These are phyloP conservation scores for Meyerozyma elateridarum DNA, from an alignment of 1,139 yeast species.

Conservation along the genomic window DNA sequence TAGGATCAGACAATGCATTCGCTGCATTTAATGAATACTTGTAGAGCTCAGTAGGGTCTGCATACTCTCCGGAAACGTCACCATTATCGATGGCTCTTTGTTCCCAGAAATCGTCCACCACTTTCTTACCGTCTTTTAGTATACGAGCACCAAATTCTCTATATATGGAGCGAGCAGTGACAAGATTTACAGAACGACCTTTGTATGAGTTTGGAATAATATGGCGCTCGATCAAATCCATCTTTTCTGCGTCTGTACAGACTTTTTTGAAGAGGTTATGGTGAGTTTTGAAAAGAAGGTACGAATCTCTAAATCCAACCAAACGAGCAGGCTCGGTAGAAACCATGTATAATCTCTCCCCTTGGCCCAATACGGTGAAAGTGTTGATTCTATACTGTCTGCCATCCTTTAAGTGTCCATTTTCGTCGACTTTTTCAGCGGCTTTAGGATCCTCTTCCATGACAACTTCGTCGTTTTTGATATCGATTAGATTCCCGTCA, in stretches of 20 bases:
- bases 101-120: constrained; percentile 88
- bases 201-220: constrained; percentile 87
- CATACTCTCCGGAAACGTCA: constrained; percentile 72
- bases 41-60: constrained; percentile 61
- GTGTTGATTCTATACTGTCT: constrained; percentile 77
- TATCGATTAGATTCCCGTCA: constrained; percentile 48
- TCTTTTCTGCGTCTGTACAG: constrained; percentile 73
- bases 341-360: constrained; percentile 75
- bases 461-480: constrained; percentile 75
- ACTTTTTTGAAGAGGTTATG: constrained; percentile 66
- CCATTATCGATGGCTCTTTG: constrained; percentile 67
- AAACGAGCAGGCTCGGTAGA: constrained; percentile 95
- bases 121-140: constrained; percentile 73
- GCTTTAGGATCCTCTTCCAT: constrained; percentile 83
- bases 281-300: constrained; percentile 85
- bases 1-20: constrained; percentile 11
- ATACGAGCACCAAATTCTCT: constrained; percentile 91
- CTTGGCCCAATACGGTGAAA: constrained; percentile 72
- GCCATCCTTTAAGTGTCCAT: constrained; percentile 72
- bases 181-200: constrained; percentile 84
- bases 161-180: constrained; percentile 84
- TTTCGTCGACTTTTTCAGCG: constrained; percentile 60
- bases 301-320: constrained; percentile 92
- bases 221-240: constrained; percentile 75
- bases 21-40: constrained; percentile 14